phyloP scores from a whole-genome alignment of 2,329 filamentous ascomycete species.

The Fusarium albosuccineum region DNA sequence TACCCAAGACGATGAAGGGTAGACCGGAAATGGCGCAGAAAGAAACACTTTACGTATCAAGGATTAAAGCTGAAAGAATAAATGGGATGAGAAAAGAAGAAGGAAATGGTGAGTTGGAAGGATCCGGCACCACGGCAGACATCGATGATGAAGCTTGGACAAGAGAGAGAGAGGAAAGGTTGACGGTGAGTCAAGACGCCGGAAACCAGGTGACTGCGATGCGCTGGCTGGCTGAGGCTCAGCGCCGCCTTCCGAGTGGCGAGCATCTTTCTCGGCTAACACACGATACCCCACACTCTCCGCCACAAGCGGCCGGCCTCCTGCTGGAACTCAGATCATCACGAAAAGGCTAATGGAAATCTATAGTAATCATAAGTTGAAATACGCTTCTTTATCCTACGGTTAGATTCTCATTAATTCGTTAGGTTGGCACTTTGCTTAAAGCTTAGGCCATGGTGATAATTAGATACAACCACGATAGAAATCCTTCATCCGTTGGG shows the following conservation, averaged over 20 bases:
- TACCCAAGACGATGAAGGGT: neutral
- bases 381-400: too few relatives aligned
- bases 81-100: neutral
- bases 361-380: too few relatives aligned
- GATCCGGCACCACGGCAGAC: too few relatives aligned
- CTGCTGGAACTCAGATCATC: neutral
- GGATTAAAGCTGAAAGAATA: neutral
- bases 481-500: too few relatives aligned
- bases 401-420: too few relatives aligned
- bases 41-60: neutral
- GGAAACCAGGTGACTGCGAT: constrained; percentile 9
- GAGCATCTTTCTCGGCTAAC: neutral
- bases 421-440: too few relatives aligned
- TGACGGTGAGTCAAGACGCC: constrained; percentile 31
- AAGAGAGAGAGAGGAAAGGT: neutral
- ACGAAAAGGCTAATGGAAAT: too few relatives aligned
- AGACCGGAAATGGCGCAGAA: neutral
- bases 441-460: too few relatives aligned
- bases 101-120: neutral
- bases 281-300: constrained; percentile 4
- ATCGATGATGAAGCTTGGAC: too few relatives aligned
- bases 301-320: neutral
- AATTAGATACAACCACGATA: too few relatives aligned
- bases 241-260: constrained; percentile 28
- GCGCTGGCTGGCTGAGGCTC: constrained; percentile 10